phyloP scores from a whole-genome alignment of 768 basidiomycete species.

The Dentipellis fragilis region DNA sequence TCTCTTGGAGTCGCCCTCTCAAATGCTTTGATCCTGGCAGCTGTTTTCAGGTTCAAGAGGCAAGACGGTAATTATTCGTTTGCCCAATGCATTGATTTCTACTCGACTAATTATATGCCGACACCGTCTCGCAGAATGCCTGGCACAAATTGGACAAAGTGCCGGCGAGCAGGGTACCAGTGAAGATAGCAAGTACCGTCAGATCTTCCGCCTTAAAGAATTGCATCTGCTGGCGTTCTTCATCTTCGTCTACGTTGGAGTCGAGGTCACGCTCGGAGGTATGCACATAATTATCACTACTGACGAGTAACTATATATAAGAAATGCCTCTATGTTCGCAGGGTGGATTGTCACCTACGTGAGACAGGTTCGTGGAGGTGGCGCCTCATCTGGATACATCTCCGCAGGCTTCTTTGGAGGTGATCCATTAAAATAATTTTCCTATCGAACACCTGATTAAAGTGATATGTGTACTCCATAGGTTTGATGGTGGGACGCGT shows the following conservation, averaged over 20 bases:
- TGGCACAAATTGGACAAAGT: constrained; percentile 40
- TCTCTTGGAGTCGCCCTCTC: constrained; percentile 56
- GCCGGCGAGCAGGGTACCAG: constrained; percentile 26
- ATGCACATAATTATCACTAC: constrained; percentile 3
- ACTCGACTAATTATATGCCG: background rate
- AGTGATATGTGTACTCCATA: background rate
- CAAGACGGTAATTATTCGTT: constrained; percentile 46
- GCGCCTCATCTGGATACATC: constrained; percentile 36
- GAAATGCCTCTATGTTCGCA: constrained; percentile 4
- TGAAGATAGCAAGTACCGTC: constrained; percentile 32
- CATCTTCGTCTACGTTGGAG: constrained; percentile 32
- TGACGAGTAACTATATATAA: background rate
- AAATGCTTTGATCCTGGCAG: constrained; percentile 40
- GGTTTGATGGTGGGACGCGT: constrained; percentile 43
- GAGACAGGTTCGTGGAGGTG: constrained; percentile 31
- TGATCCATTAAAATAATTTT: background rate
- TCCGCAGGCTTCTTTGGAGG: constrained; percentile 36
- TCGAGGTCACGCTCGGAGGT: constrained; percentile 25
- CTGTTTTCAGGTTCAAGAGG: constrained; percentile 53
- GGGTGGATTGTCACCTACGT: constrained; percentile 48
- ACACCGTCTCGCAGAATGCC: constrained; percentile 46
- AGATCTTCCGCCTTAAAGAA: constrained; percentile 29
- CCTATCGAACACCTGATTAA: background rate
- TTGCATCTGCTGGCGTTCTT: constrained; percentile 32
- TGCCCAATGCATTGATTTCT: too few relatives aligned